Base-by-base conservation (phyloP, 1,139 yeast genomes). In the Blastobotrys capitulatus region DNA sequence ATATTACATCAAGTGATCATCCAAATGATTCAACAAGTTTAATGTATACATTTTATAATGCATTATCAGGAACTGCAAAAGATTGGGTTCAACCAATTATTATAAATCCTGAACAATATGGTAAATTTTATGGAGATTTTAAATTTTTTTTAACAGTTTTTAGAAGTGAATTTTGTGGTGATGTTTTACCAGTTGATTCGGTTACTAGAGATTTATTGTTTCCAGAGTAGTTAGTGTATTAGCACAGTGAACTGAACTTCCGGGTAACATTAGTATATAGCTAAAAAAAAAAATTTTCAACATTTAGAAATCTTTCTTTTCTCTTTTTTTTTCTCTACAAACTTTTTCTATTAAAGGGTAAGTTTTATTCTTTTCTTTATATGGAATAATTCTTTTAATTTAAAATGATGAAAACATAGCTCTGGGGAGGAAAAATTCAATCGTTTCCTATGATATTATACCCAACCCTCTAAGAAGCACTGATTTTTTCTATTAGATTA, bases 381-480 rank as follows among this genome's bases (percentile, higher is more conserved):
- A n/a, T n/a, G n/a, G n/a, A 20, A n/a, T n/a, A n/a, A n/a, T n/a
- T 20, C 16, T n/a, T 19, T 18, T 16, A 15, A 34, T 26, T 35
- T 37, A 38, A 35, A 32, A 47, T 43, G 51, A 48, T 48, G 51
- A 48, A 48, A 49, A 54, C 47, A 41, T 32, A 38, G 39, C 31
- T 48, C 47, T 42, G 53, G 57, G 55, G 20, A 37, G 18, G 25
- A 22, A 22, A 22, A 4, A 22, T 22, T n/a, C n/a, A n/a, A n/a
- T 22, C 7, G 25, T 22, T 22, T 22, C 25, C 25, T 22, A 46
- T 54, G 53, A 53, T 46, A 53, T 48, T 49, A 20, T 46, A 44
- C 47, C 60, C 56, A 55, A 47, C 16, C 64, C 64, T 60, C 64
- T 60, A 60, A 60, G 64, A 60, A 60, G 64, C 64, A 51, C 64